Evolutionary conservation across 1,139 yeast species (phyloP).

Genomic region (Scheffersomyces cryptocercus): DNA sequence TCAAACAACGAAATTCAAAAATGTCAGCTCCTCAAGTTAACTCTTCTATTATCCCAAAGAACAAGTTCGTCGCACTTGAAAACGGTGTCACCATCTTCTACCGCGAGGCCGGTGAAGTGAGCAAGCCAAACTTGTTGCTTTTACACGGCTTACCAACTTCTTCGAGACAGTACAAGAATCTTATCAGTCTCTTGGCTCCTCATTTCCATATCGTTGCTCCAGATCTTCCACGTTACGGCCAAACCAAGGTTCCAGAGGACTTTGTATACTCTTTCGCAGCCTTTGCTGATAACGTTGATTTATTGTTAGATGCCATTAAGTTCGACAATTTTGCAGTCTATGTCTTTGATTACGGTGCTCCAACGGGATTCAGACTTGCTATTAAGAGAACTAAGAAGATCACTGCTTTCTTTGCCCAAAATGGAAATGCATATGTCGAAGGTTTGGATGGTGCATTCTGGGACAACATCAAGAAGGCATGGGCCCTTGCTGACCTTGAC

Average conservation of each 20-base stretch:
- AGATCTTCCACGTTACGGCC: slow-evolving; percentile 47
- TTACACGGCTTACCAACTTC: slow-evolving; percentile 49
- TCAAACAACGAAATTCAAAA: neutral
- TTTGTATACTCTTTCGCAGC: slow-evolving; percentile 32
- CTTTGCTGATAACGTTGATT: slow-evolving; percentile 29
- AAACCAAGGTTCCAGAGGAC: slow-evolving; percentile 27
- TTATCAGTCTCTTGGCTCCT: slow-evolving; percentile 35
- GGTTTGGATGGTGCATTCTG: slow-evolving; percentile 37
- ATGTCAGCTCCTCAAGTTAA: slow-evolving; percentile 1
- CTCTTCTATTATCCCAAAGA: neutral
- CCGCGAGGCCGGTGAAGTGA: slow-evolving; percentile 33
- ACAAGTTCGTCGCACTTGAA: neutral
- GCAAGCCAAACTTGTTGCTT: slow-evolving; percentile 32
- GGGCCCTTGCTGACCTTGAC: slow-evolving; percentile 21
- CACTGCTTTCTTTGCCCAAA: slow-evolving; percentile 35
- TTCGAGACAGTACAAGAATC: slow-evolving; percentile 35
- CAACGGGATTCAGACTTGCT: slow-evolving; percentile 38
- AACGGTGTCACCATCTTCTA: slow-evolving; percentile 32
- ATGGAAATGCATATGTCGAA: slow-evolving; percentile 46
- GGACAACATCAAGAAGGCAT: slow-evolving; percentile 31
- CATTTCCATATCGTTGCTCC: slow-evolving; percentile 44
- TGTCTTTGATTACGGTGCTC: slow-evolving; percentile 47
- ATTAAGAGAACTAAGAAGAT: slow-evolving; percentile 28
- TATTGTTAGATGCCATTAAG: slow-evolving; percentile 26
- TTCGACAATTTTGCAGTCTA: slow-evolving; percentile 31